Evolutionary conservation across 495 filamentous ascomycete genomes (phyloP), one percentile per base, ranked within the genome.

Genomic region (Penicillium paradoxum): DNA sequence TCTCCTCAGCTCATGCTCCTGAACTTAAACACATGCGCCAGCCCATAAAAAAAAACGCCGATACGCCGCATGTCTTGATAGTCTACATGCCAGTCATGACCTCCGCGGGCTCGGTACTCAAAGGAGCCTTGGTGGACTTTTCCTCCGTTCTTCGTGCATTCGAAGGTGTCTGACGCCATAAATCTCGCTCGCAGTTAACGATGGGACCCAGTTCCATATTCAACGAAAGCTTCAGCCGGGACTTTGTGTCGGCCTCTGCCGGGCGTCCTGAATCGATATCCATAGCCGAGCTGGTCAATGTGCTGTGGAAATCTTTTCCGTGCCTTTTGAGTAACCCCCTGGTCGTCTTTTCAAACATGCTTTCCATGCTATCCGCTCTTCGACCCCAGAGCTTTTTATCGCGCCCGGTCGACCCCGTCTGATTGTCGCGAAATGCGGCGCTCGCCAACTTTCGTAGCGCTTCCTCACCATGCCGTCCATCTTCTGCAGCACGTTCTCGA

Each of bases 391-490:
- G 68, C 49, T 72, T 71, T 64, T 73, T 76, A 41, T 74, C 71
- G 30, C 65, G 60, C 0, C 68, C 68, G 21, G 62, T 66, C 15
- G 70, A 61, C 11, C 62, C 67, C 10, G 61, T 59, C 30, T 72
- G 70, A 22, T 69, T 75, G 27, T 76, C 69, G 53, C 73, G 72
- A 60, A 67, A 72, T 17, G 74, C 74, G 10, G 78, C 76, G 24
- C 74, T 67, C 34, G 86, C 80, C 40, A 91, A 70, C 57, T 82
- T 84, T 34, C 88, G 75, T 48, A 91, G 62, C 18, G 86, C 86
- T 54, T 88, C 81, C 69, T 91, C 88, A 2, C 84, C 88, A 51
- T 86, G 69, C 25, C 87, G 73, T 18, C 87, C 86, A 58, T 89
- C 84, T 63, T 87, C 80, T 4, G 86, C 87, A 3, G 86, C 86